A percentile compares a stretch with the other conserved stretches of the same genome.
These are phyloP conservation scores for Xerocomus nothofagi DNA, from an alignment of 1,284 basidiomycete genomes.

Conservation along the genomic window DNA sequence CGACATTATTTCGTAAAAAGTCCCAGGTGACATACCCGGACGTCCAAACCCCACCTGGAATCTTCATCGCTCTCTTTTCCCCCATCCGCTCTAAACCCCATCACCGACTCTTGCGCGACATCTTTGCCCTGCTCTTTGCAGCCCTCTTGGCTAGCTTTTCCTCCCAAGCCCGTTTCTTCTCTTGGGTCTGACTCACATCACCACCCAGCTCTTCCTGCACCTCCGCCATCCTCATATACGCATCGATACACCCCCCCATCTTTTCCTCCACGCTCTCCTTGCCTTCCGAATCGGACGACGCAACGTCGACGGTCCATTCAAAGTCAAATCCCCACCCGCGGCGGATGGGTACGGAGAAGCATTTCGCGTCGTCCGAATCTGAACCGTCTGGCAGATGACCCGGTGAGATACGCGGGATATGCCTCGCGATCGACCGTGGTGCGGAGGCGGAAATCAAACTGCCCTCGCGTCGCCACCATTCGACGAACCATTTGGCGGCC, in stretches of 20 bases:
- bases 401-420: not conserved
- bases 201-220: conserved; percentile 53
- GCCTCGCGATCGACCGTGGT: conserved; percentile 32
- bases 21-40: conserved; percentile 16
- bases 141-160: conserved; percentile 49
- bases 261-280: conserved; percentile 47
- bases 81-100: not conserved
- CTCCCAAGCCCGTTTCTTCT: conserved; percentile 58
- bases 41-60: conserved; percentile 3
- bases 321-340: conserved; percentile 82
- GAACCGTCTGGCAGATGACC: not conserved
- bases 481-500: conserved; percentile 78
- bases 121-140: conserved; percentile 31
- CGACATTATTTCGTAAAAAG: conserved; percentile 7
- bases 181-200: conserved; percentile 67
- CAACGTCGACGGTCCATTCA: conserved; percentile 52
- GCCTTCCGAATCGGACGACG: conserved; percentile 2
- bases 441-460: conserved; percentile 50
- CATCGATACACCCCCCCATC: conserved; percentile 71
- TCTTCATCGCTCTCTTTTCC: not conserved
- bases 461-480: conserved; percentile 83
- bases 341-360: conserved; percentile 20
- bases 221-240: conserved; percentile 44
- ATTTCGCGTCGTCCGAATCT: not conserved
- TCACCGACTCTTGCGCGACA: conserved; percentile 26